phyloP scores from a whole-genome alignment of 352 stramenopile species.

The Phytophthora brassicae region DNA sequence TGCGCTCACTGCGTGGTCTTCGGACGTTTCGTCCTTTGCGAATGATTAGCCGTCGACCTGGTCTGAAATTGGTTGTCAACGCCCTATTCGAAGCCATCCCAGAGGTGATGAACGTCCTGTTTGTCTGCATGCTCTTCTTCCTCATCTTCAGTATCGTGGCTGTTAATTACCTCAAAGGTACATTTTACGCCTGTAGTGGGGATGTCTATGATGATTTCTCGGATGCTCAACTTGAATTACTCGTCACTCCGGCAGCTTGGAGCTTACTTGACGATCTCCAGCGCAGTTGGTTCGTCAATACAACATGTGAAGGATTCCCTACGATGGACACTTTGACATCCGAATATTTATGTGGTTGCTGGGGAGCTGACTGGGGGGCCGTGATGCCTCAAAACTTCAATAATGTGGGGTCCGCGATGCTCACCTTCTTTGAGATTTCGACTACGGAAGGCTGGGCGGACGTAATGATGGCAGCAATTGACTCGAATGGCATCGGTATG shows the following conservation, averaged over 20 bases:
- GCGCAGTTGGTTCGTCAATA: constrained; percentile 48
- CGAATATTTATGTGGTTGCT: constrained; percentile 72
- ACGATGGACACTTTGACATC: constrained; percentile 56
- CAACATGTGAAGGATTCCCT: constrained; percentile 42
- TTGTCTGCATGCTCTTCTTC: constrained; percentile 93
- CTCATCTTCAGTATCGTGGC: constrained; percentile 96
- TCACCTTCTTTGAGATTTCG: constrained; percentile 93
- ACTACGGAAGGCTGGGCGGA: constrained; percentile 92
- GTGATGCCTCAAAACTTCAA: constrained; percentile 83
- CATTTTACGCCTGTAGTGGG: constrained; percentile 82
- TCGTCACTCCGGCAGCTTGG: constrained; percentile 49
- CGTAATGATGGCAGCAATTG: constrained; percentile 91
- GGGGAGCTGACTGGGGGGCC: constrained; percentile 42
- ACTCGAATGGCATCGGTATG: constrained; percentile 88
- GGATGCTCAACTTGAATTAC: constrained; percentile 41
- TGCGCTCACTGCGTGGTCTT: constrained; percentile 83
- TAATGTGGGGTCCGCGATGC: constrained; percentile 79
- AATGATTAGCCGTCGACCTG: constrained; percentile 87
- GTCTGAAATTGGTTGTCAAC: constrained; percentile 91
- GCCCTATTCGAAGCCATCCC: constrained; percentile 90
- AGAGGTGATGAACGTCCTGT: constrained; percentile 85
- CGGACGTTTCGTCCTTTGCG: constrained; percentile 89
- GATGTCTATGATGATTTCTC: constrained; percentile 51
- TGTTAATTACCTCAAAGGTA: constrained; percentile 93
- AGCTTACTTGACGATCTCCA: constrained; percentile 30